Conservation (phyloP, 169 alveolate genomes). For the Plasmodium cynomolgi region DNA sequence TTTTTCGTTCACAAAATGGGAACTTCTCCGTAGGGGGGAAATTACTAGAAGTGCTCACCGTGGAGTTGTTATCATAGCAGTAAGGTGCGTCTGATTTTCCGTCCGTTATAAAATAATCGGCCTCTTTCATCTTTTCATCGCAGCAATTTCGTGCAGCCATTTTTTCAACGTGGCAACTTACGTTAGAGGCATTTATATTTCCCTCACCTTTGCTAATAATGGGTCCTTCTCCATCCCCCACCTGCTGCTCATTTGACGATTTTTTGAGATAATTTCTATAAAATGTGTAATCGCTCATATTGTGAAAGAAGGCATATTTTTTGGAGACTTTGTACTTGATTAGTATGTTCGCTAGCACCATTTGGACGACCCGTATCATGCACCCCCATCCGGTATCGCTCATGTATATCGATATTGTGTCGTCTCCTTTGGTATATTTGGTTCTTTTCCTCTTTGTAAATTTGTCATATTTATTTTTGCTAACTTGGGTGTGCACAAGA, state of each 20-base stretch:
- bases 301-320: constrained; percentile 48
- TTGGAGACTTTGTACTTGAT: constrained; percentile 26
- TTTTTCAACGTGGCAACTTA: not conserved
- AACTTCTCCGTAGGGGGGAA: not conserved
- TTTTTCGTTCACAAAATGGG: not conserved
- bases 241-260: not conserved
- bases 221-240: not conserved
- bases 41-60: not conserved
- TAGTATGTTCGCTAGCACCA: constrained; percentile 81
- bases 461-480: constrained; percentile 2
- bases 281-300: constrained; percentile 29
- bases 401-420: constrained; percentile 53
- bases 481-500: constrained; percentile 1
- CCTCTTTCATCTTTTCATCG: not conserved
- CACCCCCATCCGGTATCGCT: constrained; percentile 86
- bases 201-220: not conserved
- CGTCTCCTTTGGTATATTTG: not conserved
- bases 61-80: not conserved
- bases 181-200: not conserved
- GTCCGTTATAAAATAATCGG: constrained; percentile 6
- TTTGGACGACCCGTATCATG: constrained; percentile 81
- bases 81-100: not conserved
- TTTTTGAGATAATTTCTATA: constrained; percentile 35
- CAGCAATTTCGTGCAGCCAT: not conserved
- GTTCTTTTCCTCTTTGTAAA: constrained; percentile 10